Percentiles rank a stretch among this genome's conserved stretches.
These are phyloP conservation scores for Epichloe elymi DNA, from an alignment of 2,329 filamentous ascomycete genomes.

Conservation along the genomic window DNA sequence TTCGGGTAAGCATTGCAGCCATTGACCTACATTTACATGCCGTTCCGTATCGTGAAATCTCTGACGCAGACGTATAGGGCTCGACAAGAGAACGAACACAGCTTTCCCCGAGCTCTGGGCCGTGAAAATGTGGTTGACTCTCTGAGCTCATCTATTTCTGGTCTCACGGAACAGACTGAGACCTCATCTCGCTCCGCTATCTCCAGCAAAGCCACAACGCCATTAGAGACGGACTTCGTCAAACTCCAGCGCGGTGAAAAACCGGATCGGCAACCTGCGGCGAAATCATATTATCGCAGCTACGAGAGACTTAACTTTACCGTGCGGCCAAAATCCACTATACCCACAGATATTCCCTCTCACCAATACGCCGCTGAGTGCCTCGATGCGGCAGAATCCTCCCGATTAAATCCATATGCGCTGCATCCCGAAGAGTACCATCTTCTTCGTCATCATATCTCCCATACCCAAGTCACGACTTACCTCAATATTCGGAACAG, in stretches of 20 bases:
- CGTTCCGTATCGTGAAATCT: background rate
- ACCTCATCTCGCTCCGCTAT: constrained; percentile 36
- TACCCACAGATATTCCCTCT: constrained; percentile 60
- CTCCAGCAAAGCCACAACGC: constrained; percentile 53
- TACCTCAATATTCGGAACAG: constrained; percentile 95
- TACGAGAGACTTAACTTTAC: constrained; percentile 34
- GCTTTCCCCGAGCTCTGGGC: constrained; percentile 7
- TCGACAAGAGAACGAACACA: constrained; percentile 8
- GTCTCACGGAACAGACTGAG: constrained; percentile 41
- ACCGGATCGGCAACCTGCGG: constrained; percentile 7
- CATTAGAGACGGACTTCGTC: constrained; percentile 29
- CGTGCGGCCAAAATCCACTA: constrained; percentile 66
- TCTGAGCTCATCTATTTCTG: constrained; percentile 39
- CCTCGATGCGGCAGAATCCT: constrained; percentile 77
- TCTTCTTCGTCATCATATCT: constrained; percentile 69
- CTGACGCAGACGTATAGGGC: background rate
- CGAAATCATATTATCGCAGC: constrained; percentile 16
- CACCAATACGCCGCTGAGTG: constrained; percentile 84
- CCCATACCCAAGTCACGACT: constrained; percentile 77
- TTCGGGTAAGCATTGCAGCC: constrained; percentile 16
- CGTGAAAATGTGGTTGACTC: constrained; percentile 22
- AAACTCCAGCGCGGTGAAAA: constrained; percentile 12
- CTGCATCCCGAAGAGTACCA: constrained; percentile 75
- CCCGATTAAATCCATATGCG: constrained; percentile 77
- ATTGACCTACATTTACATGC: background rate